phyloP scores from a whole-genome alignment of 352 stramenopile genomes.

The Globisporangium nagaii region DNA sequence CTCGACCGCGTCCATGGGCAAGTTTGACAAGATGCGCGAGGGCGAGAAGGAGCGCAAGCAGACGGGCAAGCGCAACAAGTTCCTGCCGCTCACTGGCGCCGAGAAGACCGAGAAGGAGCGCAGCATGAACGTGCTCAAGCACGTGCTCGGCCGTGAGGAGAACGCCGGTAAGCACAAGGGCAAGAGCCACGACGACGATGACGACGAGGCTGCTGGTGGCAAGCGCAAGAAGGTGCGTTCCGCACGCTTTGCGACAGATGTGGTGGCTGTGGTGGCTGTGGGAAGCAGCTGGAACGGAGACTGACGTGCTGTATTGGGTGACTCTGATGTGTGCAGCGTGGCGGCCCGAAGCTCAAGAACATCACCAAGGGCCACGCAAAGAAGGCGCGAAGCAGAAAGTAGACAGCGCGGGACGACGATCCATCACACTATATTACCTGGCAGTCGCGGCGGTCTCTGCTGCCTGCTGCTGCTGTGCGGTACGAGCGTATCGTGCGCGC shows the following conservation, averaged over 20 bases:
- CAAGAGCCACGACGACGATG: conserved; percentile 44
- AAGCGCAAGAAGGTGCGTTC: conserved; percentile 53
- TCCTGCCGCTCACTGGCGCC: conserved; percentile 62
- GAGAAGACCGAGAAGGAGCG: conserved; percentile 78
- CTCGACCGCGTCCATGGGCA: conserved; percentile 91
- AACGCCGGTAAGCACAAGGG: conserved; percentile 75
- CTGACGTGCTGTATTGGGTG: background rate
- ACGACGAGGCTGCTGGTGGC: conserved; percentile 36
- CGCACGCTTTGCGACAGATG: background rate
- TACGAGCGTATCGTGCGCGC: background rate
- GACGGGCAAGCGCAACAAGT: conserved; percentile 81
- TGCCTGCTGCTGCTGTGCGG: background rate
- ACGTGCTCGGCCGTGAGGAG: conserved; percentile 68
- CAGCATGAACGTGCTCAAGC: conserved; percentile 73
- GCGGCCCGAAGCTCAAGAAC: conserved; percentile 57
- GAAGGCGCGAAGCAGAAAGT: conserved; percentile 52
- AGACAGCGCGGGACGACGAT: conserved; percentile 8
- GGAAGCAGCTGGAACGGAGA: background rate
- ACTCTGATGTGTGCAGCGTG: conserved; percentile 5
- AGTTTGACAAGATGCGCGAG: conserved; percentile 92
- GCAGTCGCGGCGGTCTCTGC: too few relatives aligned
- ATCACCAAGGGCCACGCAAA: conserved; percentile 68
- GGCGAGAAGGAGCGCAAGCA: conserved; percentile 89
- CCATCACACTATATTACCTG: conserved; percentile 1
- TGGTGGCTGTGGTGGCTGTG: background rate